Percentiles rank a stretch among this genome's conserved stretches.
Conservation (phyloP, 495 filamentous ascomycete genomes). For the Hyaloscypha hepaticicola region DNA sequence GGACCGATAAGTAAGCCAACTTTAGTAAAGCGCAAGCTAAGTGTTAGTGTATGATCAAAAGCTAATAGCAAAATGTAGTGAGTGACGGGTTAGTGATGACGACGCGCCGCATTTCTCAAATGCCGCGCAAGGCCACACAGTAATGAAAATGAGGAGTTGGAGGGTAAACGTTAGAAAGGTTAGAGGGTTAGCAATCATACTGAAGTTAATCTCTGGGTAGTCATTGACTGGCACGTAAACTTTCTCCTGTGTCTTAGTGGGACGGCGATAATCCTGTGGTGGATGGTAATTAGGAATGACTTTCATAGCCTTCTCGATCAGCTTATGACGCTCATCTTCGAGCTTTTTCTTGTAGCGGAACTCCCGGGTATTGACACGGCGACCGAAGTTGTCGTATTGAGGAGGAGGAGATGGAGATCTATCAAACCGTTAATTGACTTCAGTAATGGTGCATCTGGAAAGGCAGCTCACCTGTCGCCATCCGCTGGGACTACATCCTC, state of each 20-base stretch:
- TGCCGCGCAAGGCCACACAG: conserved; percentile 44
- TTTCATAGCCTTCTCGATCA: conserved; percentile 97
- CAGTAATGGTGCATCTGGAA: not conserved
- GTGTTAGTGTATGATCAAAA: conserved; percentile 76
- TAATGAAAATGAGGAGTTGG: conserved; percentile 41
- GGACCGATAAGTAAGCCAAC: conserved; percentile 99
- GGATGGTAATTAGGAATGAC: conserved; percentile 98
- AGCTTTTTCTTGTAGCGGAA: conserved; percentile 95
- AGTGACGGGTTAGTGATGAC: conserved; percentile 59
- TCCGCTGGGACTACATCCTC: conserved; percentile 96
- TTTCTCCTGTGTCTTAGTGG: conserved; percentile 99
- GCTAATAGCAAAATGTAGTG: conserved; percentile 39
- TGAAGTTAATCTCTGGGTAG: conserved; percentile 99
- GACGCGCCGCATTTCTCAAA: conserved; percentile 40
- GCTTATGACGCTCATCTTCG: conserved; percentile 96
- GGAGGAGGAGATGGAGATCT: conserved; percentile 95
- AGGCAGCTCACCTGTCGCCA: conserved; percentile 74
- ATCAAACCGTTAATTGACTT: conserved; percentile 27
- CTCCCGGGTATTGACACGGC: conserved; percentile 97
- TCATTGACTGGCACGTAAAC: conserved; percentile 99
- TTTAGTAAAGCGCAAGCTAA: conserved; percentile 84
- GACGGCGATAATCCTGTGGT: conserved; percentile 94
- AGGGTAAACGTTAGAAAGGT: conserved; percentile 63
- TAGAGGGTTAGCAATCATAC: conserved; percentile 99
- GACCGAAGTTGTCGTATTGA: conserved; percentile 97